phyloP scores from a whole-genome alignment of 208 protist species.

The Lotmaria passim region DNA sequence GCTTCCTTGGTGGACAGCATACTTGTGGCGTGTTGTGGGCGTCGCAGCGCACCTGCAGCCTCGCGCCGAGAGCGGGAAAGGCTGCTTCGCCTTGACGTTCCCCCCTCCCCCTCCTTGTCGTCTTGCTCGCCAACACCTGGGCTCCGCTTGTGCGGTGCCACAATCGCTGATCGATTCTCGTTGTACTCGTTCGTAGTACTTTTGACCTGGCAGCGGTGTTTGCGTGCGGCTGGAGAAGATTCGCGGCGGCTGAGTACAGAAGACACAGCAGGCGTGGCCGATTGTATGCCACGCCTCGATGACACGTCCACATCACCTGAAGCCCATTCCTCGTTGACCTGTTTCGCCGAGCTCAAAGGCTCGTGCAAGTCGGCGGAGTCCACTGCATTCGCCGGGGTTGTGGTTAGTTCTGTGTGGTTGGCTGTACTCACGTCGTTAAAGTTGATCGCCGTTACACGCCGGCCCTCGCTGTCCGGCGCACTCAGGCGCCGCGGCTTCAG shows the following conservation, averaged over 20 bases:
- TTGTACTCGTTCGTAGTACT: background rate
- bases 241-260: no score
- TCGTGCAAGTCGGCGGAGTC: no score
- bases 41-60: background rate
- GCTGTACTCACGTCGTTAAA: background rate
- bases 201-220: constrained; percentile 19
- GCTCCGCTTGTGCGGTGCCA: background rate
- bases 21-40: constrained; percentile 16
- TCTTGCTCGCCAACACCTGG: background rate
- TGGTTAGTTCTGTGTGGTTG: background rate
- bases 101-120: background rate
- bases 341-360: no score
- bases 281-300: background rate
- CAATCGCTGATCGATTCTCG: background rate
- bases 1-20: constrained; percentile 14
- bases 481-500: constrained; percentile 5
- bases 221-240: background rate
- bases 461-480: constrained; percentile 3
- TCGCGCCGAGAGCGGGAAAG: constrained; percentile 2
- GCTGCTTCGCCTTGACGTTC: background rate
- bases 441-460: background rate
- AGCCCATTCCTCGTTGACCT: background rate
- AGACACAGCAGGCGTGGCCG: background rate
- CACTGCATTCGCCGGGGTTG: background rate
- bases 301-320: background rate